Conservation (phyloP, 1,139 yeast species). For the Geotrichum australiense region DNA sequence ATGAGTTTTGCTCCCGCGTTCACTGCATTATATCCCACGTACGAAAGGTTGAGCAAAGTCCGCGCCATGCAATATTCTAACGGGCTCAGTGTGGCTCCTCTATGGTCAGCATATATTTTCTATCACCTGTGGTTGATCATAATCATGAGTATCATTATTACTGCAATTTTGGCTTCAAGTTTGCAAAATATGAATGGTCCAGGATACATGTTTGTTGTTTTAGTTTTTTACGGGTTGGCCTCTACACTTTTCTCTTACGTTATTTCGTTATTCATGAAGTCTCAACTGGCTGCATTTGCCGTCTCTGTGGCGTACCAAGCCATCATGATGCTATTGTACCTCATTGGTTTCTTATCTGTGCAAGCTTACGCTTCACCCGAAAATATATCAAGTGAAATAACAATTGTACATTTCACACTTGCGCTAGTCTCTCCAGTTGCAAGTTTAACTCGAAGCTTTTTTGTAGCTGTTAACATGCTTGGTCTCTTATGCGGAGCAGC, state of each 20-base stretch:
- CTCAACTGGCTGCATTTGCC: slow-evolving; percentile 37
- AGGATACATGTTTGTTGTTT: slow-evolving; percentile 32
- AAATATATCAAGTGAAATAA: slow-evolving; percentile 23
- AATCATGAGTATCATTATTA: slow-evolving; percentile 26
- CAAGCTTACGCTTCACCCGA: slow-evolving; percentile 31
- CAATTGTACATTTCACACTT: slow-evolving; percentile 29
- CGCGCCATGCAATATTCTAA: slow-evolving; percentile 37
- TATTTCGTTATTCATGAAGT: slow-evolving; percentile 31
- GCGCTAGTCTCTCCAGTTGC: slow-evolving; percentile 31
- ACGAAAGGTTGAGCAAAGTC: slow-evolving; percentile 33
- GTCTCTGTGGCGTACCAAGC: slow-evolving; percentile 33
- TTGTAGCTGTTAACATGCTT: slow-evolving; percentile 33
- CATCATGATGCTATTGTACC: slow-evolving; percentile 29
- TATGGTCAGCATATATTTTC: slow-evolving; percentile 33
- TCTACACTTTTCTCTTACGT: slow-evolving; percentile 30
- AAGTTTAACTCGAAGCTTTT: slow-evolving; percentile 29
- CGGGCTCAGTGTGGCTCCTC: slow-evolving; percentile 33
- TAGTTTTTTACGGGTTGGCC: slow-evolving; percentile 31
- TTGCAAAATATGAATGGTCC: slow-evolving; percentile 26
- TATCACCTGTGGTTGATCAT: slow-evolving; percentile 28
- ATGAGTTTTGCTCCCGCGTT: slow-evolving; percentile 36
- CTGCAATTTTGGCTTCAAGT: slow-evolving; percentile 28
- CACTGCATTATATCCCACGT: slow-evolving; percentile 34
- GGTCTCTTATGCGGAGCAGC: slow-evolving; percentile 30
- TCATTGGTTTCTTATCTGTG: slow-evolving; percentile 31